These are phyloP conservation scores for Chrysosporium queenslandicum DNA, from an alignment of 2,329 filamentous ascomycete species.

Conservation along the genomic window DNA sequence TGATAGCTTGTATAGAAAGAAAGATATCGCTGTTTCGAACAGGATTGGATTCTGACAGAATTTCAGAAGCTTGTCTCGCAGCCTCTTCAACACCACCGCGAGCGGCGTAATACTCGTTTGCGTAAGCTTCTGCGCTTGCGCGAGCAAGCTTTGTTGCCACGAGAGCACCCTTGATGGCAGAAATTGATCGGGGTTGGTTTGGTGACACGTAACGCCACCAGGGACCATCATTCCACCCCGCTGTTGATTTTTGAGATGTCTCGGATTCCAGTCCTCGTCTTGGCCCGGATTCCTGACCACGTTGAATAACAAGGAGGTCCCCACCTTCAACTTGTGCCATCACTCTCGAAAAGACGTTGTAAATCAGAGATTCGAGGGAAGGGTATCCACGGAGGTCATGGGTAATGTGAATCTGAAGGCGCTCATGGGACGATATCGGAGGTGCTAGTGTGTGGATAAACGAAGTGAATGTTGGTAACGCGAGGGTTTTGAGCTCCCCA, in stretches of 20 bases:
- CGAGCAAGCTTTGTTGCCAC: constrained; percentile 88
- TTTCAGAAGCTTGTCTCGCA: constrained; percentile 66
- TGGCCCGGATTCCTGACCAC: constrained; percentile 72
- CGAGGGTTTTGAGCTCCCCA: constrained; percentile 74
- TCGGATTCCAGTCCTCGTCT: constrained; percentile 44
- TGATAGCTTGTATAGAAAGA: constrained; percentile 83
- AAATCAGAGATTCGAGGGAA: constrained; percentile 83
- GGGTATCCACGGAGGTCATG: constrained; percentile 94
- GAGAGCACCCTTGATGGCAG: constrained; percentile 65
- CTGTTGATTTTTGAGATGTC: constrained; percentile 18
- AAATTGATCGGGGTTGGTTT: constrained; percentile 62
- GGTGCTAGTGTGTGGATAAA: constrained; percentile 91
- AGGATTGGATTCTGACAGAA: constrained; percentile 73
- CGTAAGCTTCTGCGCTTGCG: constrained; percentile 79
- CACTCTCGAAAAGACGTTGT: constrained; percentile 82
- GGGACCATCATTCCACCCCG: constrained; percentile 77
- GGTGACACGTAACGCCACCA: constrained; percentile 67
- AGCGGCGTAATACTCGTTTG: constrained; percentile 69
- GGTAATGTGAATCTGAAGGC: constrained; percentile 91
- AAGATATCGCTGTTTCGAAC: constrained; percentile 91
- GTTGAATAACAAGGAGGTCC: constrained; percentile 86
- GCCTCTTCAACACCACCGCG: constrained; percentile 72
- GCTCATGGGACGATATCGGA: constrained; percentile 92
- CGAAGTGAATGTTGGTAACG: constrained; percentile 87
- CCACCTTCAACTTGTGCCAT: constrained; percentile 99